Percentiles rank a stretch among this genome's conserved stretches.
These are phyloP conservation scores for Diaporthe helianthi DNA, from an alignment of 2,329 filamentous ascomycete species.

Conservation along the genomic window DNA sequence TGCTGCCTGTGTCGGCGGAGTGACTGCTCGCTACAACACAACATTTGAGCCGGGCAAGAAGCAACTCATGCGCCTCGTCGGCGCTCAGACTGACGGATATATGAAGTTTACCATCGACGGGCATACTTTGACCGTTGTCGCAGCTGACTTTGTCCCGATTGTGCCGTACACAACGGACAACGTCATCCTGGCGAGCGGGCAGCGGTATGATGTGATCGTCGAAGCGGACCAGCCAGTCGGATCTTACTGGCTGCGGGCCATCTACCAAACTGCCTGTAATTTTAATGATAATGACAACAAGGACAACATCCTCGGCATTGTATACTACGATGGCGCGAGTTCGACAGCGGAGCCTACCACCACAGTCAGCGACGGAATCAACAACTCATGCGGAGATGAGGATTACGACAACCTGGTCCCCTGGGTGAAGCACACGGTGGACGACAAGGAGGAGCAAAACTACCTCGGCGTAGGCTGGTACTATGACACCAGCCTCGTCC, in stretches of 20 bases:
- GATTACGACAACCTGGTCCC: slow-evolving; percentile 38
- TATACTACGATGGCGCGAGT: slow-evolving; percentile 37
- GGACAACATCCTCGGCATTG: slow-evolving; percentile 37
- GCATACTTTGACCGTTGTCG: slow-evolving; percentile 64
- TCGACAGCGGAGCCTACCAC: slow-evolving; percentile 28
- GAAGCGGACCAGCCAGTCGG: slow-evolving; percentile 21
- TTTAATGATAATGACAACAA: slow-evolving; percentile 30
- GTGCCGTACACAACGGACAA: slow-evolving; percentile 57
- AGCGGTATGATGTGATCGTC: slow-evolving; percentile 37
- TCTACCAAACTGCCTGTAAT: slow-evolving; percentile 34
- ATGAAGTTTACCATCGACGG: slow-evolving; percentile 61
- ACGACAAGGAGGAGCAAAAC: slow-evolving; percentile 1
- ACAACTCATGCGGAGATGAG: slow-evolving; percentile 39
- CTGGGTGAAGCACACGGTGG: slow-evolving; percentile 24
- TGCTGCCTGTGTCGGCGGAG: slow-evolving; percentile 34
- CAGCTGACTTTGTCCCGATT: slow-evolving; percentile 63
- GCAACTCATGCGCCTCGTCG: slow-evolving; percentile 56
- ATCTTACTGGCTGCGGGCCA: slow-evolving; percentile 38
- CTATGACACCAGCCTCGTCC: slow-evolving; percentile 30
- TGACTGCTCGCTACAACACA: slow-evolving; percentile 39
- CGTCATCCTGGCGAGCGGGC: slow-evolving; percentile 52
- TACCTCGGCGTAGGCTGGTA: slow-evolving; percentile 18
- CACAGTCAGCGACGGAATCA: slow-evolving; percentile 10
- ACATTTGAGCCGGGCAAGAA: slow-evolving; percentile 46
- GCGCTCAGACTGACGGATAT: slow-evolving; percentile 51